These are phyloP conservation scores for Williopsis jadinii DNA, from an alignment of 1,139 yeast genomes.

Conservation along the genomic window DNA sequence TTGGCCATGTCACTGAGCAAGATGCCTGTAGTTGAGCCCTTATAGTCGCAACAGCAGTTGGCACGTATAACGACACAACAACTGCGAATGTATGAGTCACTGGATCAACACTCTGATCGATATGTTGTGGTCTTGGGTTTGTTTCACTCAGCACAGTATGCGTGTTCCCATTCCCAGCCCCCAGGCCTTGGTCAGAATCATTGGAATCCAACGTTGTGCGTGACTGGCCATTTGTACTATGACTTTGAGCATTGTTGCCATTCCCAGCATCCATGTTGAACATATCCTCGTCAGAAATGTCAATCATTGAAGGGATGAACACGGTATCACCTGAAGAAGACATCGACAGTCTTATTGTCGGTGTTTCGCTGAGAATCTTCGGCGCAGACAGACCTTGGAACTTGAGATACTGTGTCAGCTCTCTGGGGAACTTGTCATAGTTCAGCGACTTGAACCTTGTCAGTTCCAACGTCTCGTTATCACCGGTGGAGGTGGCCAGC, in stretches of 20 bases:
- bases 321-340: slow-evolving; percentile 17
- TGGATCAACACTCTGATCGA: slow-evolving; percentile 13
- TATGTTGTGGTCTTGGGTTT: slow-evolving; percentile 3
- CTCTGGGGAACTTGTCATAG: slow-evolving; percentile 15
- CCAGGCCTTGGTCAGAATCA: neutral
- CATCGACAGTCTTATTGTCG: slow-evolving; percentile 9
- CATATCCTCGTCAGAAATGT: slow-evolving; percentile 14
- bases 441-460: slow-evolving; percentile 15
- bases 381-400: slow-evolving; percentile 19
- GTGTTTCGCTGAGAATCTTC: slow-evolving; percentile 10
- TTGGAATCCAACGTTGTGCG: neutral
- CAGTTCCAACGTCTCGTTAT: slow-evolving; percentile 6
- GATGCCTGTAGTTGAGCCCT: slow-evolving; percentile 25
- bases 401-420: slow-evolving; percentile 12
- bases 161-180: too few species aligned
- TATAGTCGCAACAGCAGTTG: slow-evolving; percentile 22
- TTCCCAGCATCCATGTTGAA: neutral
- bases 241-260: neutral
- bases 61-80: slow-evolving; percentile 22
- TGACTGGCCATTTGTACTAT: neutral
- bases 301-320: slow-evolving; percentile 14
- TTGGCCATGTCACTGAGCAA: slow-evolving; percentile 44
- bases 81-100: slow-evolving; percentile 23
- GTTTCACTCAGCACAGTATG: neutral
- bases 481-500: slow-evolving; percentile 3